These are phyloP conservation scores for Cercophora sp. DNA, from an alignment of 495 filamentous ascomycete species.

Conservation along the genomic window DNA sequence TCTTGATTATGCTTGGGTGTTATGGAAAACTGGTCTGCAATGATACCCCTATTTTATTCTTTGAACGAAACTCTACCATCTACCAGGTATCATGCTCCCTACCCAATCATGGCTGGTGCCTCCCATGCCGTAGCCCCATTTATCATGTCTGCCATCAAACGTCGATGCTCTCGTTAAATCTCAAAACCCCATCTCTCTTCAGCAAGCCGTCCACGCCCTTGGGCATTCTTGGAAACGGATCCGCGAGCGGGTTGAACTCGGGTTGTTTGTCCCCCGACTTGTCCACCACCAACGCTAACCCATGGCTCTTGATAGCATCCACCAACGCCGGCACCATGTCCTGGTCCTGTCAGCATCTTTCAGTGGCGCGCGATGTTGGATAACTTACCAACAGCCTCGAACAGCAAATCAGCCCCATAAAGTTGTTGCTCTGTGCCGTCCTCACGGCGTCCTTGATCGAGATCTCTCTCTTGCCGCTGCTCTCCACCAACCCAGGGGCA, in stretches of 20 bases:
- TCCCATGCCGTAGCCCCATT: not conserved
- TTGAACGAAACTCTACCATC: not conserved
- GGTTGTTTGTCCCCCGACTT: constrained; percentile 51
- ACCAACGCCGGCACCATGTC: constrained; percentile 89
- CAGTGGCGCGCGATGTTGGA: too few relatives aligned
- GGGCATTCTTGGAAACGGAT: constrained; percentile 43
- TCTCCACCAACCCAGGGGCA: constrained; percentile 27
- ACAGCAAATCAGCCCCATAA: constrained; percentile 93
- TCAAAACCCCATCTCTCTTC: constrained; percentile 76
- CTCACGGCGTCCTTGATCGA: constrained; percentile 93
- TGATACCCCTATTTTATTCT: not conserved
- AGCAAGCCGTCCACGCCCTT: constrained; percentile 83
- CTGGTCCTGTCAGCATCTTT: constrained; percentile 59
- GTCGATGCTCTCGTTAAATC: constrained; percentile 92
- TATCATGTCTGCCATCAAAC: constrained; percentile 53
- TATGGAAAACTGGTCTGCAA: too few relatives aligned
- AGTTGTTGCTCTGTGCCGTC: constrained; percentile 92
- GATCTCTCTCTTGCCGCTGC: constrained; percentile 64
- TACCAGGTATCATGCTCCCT: not conserved
- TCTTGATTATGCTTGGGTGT: too few relatives aligned
- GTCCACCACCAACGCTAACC: constrained; percentile 88
- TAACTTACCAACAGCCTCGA: constrained; percentile 74
- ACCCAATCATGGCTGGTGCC: too few relatives aligned
- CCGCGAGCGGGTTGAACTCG: constrained; percentile 26
- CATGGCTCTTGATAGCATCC: constrained; percentile 88